Evolutionary conservation across 768 basidiomycete genomes (phyloP).

Genomic region (Sarcodon sp.): DNA sequence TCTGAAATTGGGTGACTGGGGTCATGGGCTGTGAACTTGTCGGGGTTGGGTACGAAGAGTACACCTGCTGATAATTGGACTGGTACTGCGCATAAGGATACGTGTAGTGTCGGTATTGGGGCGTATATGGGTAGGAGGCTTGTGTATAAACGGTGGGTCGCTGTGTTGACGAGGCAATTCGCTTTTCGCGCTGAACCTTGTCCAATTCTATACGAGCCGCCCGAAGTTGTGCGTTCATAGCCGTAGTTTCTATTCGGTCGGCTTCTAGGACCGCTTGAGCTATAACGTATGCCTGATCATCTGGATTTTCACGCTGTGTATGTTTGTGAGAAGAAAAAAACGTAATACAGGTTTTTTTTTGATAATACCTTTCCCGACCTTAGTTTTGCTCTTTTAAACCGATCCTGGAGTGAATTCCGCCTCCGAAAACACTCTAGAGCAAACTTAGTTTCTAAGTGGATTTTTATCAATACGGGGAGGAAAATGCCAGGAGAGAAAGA

Average conservation of each 20-base stretch:
- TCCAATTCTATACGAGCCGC: constrained; percentile 53
- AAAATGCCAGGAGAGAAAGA: constrained; percentile 2
- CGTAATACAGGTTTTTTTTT: background rate
- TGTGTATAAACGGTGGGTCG: constrained; percentile 7
- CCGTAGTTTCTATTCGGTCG: constrained; percentile 49
- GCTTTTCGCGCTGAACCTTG: constrained; percentile 57
- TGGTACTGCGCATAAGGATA: constrained; percentile 13
- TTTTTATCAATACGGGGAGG: constrained; percentile 1
- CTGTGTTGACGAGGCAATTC: constrained; percentile 20
- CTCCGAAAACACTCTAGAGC: constrained; percentile 56
- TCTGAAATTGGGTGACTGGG: background rate
- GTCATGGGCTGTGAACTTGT: background rate
- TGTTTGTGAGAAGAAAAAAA: background rate
- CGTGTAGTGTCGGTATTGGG: constrained; percentile 13
- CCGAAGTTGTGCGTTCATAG: constrained; percentile 46
- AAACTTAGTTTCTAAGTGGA: constrained; percentile 47
- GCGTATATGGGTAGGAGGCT: constrained; percentile 10
- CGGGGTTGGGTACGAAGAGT: background rate
- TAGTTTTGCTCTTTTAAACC: constrained; percentile 42
- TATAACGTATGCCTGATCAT: constrained; percentile 51
- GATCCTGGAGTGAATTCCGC: constrained; percentile 36
- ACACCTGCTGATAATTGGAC: constrained; percentile 1
- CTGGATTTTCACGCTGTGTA: constrained; percentile 43
- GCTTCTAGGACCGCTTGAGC: constrained; percentile 52
- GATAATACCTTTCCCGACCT: constrained; percentile 44